phyloP scores from a whole-genome alignment of 2,329 filamentous ascomycete species.

The Paracoccidioides lutzii region DNA sequence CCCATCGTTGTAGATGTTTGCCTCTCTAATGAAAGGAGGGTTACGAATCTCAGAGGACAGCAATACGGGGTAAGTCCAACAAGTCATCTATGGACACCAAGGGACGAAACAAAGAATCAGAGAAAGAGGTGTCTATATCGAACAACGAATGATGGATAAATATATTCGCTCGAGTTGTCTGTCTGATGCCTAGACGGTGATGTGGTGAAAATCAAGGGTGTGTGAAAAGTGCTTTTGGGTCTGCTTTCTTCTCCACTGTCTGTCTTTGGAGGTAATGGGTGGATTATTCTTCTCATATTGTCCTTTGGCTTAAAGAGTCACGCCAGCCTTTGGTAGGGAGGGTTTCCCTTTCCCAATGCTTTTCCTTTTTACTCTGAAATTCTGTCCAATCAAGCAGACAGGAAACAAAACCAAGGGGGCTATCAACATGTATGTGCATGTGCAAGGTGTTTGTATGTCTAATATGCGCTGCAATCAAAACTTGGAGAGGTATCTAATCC shows the following conservation, averaged over 20 bases:
- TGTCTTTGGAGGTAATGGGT: no score
- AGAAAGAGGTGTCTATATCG: neutral
- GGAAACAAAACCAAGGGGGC: neutral
- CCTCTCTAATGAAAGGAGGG: no score
- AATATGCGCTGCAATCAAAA: neutral
- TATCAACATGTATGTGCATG: neutral
- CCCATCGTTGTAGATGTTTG: no score
- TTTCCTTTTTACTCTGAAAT: neutral
- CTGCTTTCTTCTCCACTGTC: neutral
- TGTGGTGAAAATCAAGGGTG: neutral
- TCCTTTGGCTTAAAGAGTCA: neutral
- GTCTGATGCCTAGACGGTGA: neutral
- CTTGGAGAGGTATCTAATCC: neutral
- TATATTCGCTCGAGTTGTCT: neutral
- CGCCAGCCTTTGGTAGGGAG: neutral
- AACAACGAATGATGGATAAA: conserved; percentile 1
- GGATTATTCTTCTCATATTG: neutral
- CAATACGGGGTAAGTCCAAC: neutral
- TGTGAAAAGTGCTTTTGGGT: neutral
- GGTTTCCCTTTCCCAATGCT: neutral
- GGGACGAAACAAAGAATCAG: neutral
- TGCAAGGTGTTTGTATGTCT: neutral
- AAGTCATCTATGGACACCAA: neutral
- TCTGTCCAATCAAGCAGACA: neutral
- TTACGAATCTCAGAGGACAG: no score